A percentile compares a stretch with the other conserved stretches of the same genome.
Evolutionary conservation across 768 basidiomycete species (phyloP).

Genomic region (Lyophyllum shimeji): DNA sequence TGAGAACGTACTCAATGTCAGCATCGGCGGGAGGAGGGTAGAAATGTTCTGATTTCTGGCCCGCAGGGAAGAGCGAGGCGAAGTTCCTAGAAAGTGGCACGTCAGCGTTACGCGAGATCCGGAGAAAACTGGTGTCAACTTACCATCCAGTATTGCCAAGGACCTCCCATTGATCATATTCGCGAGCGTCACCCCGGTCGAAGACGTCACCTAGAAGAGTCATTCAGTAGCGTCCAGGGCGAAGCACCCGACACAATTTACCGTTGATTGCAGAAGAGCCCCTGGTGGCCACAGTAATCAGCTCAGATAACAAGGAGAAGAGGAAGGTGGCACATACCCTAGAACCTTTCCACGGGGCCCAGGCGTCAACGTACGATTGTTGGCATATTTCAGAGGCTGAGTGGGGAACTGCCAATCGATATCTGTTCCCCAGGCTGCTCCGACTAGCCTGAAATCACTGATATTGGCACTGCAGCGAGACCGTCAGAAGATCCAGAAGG

Average conservation of each 20-base stretch:
- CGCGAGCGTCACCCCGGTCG: no score
- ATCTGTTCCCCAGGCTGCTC: no score
- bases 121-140: not conserved
- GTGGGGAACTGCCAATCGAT: no score
- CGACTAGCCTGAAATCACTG: no score
- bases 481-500: no score
- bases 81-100: not conserved
- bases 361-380: no score
- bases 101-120: not conserved
- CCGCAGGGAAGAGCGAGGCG: not conserved
- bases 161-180: conserved; percentile 1
- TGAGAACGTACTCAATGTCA: not conserved
- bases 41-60: no score
- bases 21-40: not conserved
- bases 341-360: conserved; percentile 5
- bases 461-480: not conserved
- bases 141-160: not conserved
- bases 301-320: not conserved
- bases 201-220: not conserved
- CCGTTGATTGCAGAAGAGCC: not conserved
- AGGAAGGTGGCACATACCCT: not conserved
- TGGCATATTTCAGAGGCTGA: no score
- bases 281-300: not conserved
- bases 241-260: no score
- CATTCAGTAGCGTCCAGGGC: no score